These are phyloP conservation scores for Lactifluus echinatus DNA, from an alignment of 768 basidiomycete species.

Conservation along the genomic window DNA sequence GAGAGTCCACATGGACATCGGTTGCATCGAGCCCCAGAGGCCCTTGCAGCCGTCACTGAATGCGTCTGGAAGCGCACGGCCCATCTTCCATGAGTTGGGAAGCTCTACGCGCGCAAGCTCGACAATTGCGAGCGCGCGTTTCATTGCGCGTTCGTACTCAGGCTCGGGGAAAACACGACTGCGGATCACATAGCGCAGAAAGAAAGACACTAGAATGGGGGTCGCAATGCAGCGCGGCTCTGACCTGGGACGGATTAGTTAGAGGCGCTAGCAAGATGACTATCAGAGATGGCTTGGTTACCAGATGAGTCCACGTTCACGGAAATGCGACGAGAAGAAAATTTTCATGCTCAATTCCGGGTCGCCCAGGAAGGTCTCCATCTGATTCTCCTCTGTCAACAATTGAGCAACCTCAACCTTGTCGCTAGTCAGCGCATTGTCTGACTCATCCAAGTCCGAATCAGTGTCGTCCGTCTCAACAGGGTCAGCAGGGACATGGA, in stretches of 20 bases:
- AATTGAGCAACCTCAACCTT: too few species aligned
- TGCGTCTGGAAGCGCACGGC: conserved; percentile 39
- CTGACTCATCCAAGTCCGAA: conserved; percentile 28
- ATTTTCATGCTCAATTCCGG: conserved; percentile 50
- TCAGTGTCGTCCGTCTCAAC: conserved; percentile 11
- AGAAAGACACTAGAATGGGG: conserved; percentile 52
- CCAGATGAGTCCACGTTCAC: conserved; percentile 63
- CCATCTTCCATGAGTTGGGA: conserved; percentile 39
- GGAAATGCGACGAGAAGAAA: conserved; percentile 64
- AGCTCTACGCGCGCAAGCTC: conserved; percentile 42
- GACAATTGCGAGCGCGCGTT: conserved; percentile 37
- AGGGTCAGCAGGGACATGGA: conserved; percentile 15
- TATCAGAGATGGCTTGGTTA: conserved; percentile 20
- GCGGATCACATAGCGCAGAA: conserved; percentile 51
- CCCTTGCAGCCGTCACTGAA: conserved; percentile 42
- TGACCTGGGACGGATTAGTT: conserved; percentile 27
- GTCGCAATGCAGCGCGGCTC: conserved; percentile 40
- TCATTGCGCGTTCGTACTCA: conserved; percentile 37
- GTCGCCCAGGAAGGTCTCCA: conserved; percentile 49
- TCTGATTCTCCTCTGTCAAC: conserved; percentile 23
- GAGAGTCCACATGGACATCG: conserved; percentile 6
- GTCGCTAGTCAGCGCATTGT: conserved; percentile 22
- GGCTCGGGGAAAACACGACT: conserved; percentile 45
- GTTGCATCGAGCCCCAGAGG: conserved; percentile 36
- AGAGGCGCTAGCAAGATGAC: conserved; percentile 16